Evolutionary conservation across 208 protist species (phyloP), one percentile per base, ranked within the genome.

Genomic region (Trypanosoma cruzi): DNA sequence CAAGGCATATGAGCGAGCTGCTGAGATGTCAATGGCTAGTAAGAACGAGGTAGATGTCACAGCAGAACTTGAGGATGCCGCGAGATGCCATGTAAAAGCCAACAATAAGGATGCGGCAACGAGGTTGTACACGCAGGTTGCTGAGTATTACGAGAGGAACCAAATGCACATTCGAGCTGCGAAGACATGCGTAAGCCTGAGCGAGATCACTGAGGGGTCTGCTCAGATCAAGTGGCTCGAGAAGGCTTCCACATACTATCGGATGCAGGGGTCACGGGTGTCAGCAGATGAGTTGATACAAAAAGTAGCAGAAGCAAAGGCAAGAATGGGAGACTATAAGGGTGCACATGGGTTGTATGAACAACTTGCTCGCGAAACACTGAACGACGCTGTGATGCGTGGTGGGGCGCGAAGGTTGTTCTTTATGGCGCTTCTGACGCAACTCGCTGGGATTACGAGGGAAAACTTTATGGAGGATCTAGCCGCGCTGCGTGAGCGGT

Each of bases 241-340:
- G 61, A 73, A 78, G 56, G 88, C 88, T 3, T 67, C 80, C 52
- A 77, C 79, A 66, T 93, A 86, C 77, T 90, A 90, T 64, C 73
- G 79, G 44, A 76, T 74, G 10, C 77, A 93, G 48, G 86, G 88
- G 4, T 85, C 78, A 29, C 89, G 85, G 60, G 87, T 90, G 58
- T 88, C 80, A 20, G 85, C 86, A 8, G 74, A 67, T n/a, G 83
- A 93, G 29, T 77, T 93, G 50, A 67, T 84, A 58, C 62, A 80
- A 34, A 89, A 89, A 73, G 90, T 94, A 75, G 91, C 87, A 3
- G 83, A 93, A 11, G 48, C 73, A n/a, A 86, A 90, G 81, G 86
- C 83, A n/a, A 66, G 71, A 22, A 60, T 59, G 11, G 85, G 87
- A 29, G 80, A 93, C 73, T 94, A 91, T 75, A 62, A 80, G 2